Evolutionary conservation across 1,139 yeast species (phyloP), one percentile per base, ranked within the genome.

Genomic region (Hyphopichia buzzinii): DNA sequence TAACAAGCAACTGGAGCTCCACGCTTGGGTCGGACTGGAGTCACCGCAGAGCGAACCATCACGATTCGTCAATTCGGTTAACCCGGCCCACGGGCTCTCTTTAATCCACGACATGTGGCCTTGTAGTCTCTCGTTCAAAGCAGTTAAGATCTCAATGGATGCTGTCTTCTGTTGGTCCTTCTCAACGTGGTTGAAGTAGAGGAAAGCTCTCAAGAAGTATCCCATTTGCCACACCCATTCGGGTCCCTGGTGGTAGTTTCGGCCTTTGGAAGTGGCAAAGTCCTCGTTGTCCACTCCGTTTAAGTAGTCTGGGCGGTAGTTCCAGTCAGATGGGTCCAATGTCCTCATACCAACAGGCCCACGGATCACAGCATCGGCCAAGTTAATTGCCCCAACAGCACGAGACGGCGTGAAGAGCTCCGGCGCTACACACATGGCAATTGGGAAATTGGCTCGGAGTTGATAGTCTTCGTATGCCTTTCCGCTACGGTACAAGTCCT

Each of bases 231-330:
- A 92, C 16, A 86, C 83, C 98, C 98, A 92, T 57, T 92, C 98
- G 2, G 98, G 98, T 2, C 98, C 98, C 62, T 92, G 97, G 59
- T 92, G 98, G 59, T 92, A 92, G 62, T 92, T 92, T 52, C 97
- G 76, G 14, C 98, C 98, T 62, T 89, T 89, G 4, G 97, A 74
- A 0, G 97, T 89, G 1, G 95, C 89, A 69, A 89, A 92, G 57
- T 92, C 96, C 7, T 74, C 78, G 36, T 77, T 79, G 52, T 92
- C 97, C 33, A 77, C 83, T 34, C 90, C 67, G 55, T 92, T 92
- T 50, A 70, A 67, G 61, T 92, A 92, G 64, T 86, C 77, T 1
- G 98, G 98, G 41, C 94, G 75, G 60, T 92, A 92, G 60, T 92
- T 89, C 68, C 81, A 76, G 62, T 92, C 98, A 14, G 81, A 74